A percentile compares a stretch with the other conserved stretches of the same genome.
Conservation (phyloP, 768 basidiomycete species). For the Leucosporidium creatinivorum region DNA sequence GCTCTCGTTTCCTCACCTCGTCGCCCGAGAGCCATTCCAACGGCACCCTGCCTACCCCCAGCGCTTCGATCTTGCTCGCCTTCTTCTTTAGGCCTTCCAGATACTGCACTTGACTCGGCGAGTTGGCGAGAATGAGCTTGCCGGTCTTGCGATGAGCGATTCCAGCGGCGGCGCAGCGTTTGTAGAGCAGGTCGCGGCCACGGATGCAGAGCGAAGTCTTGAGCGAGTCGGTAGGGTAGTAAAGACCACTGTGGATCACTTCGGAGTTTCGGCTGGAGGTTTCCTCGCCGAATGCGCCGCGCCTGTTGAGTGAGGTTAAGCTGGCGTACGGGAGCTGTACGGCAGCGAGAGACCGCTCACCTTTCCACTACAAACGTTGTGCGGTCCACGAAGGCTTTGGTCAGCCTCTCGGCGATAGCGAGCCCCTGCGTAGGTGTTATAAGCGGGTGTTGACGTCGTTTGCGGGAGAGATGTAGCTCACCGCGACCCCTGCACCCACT, state of each 20-base stretch:
- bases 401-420: conserved; percentile 70
- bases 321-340: neutral
- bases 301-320: neutral
- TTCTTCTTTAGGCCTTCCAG: conserved; percentile 62
- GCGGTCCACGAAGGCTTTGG: conserved; percentile 56
- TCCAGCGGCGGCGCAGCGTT: conserved; percentile 56
- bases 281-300: conserved; percentile 64
- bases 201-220: conserved; percentile 80
- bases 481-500: conserved; percentile 67
- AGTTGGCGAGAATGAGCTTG: conserved; percentile 79
- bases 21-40: conserved; percentile 61
- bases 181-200: conserved; percentile 75
- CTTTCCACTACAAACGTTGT: conserved; percentile 77
- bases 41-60: conserved; percentile 46
- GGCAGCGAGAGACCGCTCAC: conserved; percentile 42
- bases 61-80: conserved; percentile 54
- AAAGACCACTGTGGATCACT: conserved; percentile 68
- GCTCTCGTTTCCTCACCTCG: conserved; percentile 67
- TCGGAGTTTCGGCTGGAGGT: conserved; percentile 86
- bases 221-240: conserved; percentile 53
- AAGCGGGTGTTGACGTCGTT: neutral
- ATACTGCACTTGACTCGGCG: conserved; percentile 57
- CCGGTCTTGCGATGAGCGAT: conserved; percentile 69
- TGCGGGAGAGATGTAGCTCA: conserved; percentile 4
- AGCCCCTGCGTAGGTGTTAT: conserved; percentile 63